A percentile compares a stretch with the other conserved stretches of the same genome.
These are phyloP conservation scores for Bromus sterilis DNA, from an alignment of 176 grass and related monocot species.

Conservation along the genomic window DNA sequence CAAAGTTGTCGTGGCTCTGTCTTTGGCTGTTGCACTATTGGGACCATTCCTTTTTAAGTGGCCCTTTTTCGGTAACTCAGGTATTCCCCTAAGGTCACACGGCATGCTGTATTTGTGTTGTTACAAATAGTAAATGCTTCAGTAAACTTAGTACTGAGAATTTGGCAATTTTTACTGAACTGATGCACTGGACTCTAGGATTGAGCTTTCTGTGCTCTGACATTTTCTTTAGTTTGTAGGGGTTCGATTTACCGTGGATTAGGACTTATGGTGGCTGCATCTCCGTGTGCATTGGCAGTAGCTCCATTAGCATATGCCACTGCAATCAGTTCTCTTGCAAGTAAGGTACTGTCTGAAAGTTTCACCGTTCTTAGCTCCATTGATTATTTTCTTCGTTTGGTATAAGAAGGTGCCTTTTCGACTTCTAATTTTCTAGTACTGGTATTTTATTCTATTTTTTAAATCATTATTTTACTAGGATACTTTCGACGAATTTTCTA, in stretches of 20 bases:
- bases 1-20: conserved; percentile 81
- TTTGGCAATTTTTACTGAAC: conserved; percentile 11
- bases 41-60: conserved; percentile 95
- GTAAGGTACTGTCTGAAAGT: conserved; percentile 59
- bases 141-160: not conserved
- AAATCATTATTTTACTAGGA: not conserved
- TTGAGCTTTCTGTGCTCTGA: conserved; percentile 22
- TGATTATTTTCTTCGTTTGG: not conserved
- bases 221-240: conserved; percentile 77
- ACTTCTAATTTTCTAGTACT: not conserved
- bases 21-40: conserved; percentile 70
- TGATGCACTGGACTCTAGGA: not conserved
- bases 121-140: conserved; percentile 4
- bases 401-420: not conserved
- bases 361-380: not conserved
- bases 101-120: not conserved
- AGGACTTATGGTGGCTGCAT: conserved; percentile 98
- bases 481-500: not conserved
- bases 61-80: conserved; percentile 93
- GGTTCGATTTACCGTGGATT: conserved; percentile 95
- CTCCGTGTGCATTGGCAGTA: conserved; percentile 93
- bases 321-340: conserved; percentile 95
- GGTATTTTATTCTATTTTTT: not conserved
- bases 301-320: conserved; percentile 97
- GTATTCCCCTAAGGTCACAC: conserved; percentile 39